Conservation (phyloP, 768 basidiomycete genomes). For the Hydnum rufescens region DNA sequence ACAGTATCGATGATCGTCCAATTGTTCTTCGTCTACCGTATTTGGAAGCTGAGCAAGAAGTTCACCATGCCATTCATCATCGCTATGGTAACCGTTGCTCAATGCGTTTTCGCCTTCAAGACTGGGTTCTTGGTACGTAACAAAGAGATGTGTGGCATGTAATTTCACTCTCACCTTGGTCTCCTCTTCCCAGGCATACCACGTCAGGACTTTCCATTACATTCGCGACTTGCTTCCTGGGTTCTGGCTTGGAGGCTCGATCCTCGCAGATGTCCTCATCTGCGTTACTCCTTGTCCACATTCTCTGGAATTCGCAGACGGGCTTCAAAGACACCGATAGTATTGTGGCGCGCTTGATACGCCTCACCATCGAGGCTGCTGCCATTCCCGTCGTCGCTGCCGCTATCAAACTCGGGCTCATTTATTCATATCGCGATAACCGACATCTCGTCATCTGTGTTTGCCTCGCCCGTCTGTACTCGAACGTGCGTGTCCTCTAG, state of each 20-base stretch:
- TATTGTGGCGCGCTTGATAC: background rate
- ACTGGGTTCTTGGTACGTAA: background rate
- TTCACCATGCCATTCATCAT: background rate
- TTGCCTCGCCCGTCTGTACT: background rate
- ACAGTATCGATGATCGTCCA: slow-evolving; percentile 9
- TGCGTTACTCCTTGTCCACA: background rate
- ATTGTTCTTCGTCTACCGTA: slow-evolving; percentile 10
- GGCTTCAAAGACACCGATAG: slow-evolving; percentile 1
- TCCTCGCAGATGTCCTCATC: background rate
- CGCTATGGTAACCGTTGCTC: background rate
- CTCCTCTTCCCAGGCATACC: background rate
- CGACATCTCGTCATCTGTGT: background rate
- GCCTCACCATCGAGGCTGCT: slow-evolving; percentile 1
- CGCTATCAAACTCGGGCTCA: background rate
- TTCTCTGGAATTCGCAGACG: background rate
- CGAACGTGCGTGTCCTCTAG: background rate
- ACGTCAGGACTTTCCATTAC: background rate
- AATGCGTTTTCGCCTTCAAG: background rate
- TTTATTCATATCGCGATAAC: background rate
- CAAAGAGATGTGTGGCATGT: background rate
- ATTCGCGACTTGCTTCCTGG: slow-evolving; percentile 1
- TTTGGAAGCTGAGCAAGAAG: slow-evolving; percentile 3
- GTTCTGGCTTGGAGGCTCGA: background rate
- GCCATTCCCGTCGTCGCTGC: background rate
- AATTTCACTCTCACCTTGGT: background rate